Evolutionary conservation across 768 basidiomycete genomes (phyloP).

Genomic region (Cyathus striatus): DNA sequence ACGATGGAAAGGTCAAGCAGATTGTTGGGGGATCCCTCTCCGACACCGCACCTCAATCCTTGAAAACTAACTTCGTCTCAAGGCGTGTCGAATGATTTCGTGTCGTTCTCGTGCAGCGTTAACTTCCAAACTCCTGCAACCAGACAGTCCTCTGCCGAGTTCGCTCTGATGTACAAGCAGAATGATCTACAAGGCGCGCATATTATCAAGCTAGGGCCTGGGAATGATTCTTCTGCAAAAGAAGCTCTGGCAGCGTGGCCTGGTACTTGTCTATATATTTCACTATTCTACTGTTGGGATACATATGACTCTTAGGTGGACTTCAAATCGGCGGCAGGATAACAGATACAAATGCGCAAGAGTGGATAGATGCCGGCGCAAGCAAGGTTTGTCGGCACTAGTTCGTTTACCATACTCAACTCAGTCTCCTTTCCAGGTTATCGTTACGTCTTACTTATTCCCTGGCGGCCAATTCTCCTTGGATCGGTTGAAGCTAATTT

Average conservation of each 20-base stretch:
- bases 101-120: not conserved
- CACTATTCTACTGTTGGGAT: slow-evolving; percentile 6
- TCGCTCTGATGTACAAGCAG: slow-evolving; percentile 70
- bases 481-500: slow-evolving; percentile 61
- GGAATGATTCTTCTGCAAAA: slow-evolving; percentile 85
- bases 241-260: slow-evolving; percentile 85
- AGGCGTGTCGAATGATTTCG: slow-evolving; percentile 43
- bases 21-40: slow-evolving; percentile 95
- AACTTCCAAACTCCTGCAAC: slow-evolving; percentile 2
- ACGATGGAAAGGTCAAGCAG: slow-evolving; percentile 94
- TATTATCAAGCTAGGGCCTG: slow-evolving; percentile 91
- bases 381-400: slow-evolving; percentile 54
- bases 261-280: slow-evolving; percentile 31
- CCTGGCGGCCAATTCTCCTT: slow-evolving; percentile 76
- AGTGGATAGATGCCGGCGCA: slow-evolving; percentile 87
- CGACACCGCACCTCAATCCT: slow-evolving; percentile 47
- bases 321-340: slow-evolving; percentile 96
- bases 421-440: slow-evolving; percentile 61
- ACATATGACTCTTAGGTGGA: slow-evolving; percentile 40
- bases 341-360: slow-evolving; percentile 67
- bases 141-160: slow-evolving; percentile 76
- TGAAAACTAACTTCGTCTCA: slow-evolving; percentile 90
- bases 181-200: slow-evolving; percentile 81
- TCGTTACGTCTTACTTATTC: slow-evolving; percentile 96
- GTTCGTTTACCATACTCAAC: slow-evolving; percentile 2